Evolutionary conservation across 202 grass and related monocot species (phyloP).

Genomic region (Panicum virgatum): DNA sequence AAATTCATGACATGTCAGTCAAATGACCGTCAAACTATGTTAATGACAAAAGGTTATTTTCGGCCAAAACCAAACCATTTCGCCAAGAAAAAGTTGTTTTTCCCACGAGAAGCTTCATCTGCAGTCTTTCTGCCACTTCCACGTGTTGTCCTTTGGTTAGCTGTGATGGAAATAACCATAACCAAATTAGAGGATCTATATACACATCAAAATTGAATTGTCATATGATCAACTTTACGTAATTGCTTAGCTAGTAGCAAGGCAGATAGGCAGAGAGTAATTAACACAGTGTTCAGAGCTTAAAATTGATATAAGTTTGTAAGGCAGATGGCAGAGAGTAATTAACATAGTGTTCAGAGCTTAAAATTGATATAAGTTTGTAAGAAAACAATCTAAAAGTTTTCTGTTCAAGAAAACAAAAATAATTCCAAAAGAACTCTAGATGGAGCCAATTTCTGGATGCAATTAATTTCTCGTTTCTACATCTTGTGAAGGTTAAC

Average conservation of each 20-base stretch:
- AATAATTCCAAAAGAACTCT: neutral
- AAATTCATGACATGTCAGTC: neutral
- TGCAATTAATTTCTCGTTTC: neutral
- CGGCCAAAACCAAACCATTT: slow-evolving; percentile 74
- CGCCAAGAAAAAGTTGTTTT: slow-evolving; percentile 59
- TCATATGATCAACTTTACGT: neutral
- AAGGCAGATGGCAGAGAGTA: too few species aligned
- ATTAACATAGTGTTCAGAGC: too few species aligned
- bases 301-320: too few species aligned
- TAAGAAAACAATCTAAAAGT: neutral
- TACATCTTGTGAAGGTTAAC: neutral
- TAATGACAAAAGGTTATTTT: slow-evolving; percentile 35
- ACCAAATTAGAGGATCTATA: slow-evolving; percentile 30
- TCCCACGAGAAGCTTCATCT: slow-evolving; percentile 50
- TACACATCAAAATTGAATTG: neutral
- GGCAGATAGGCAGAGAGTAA: neutral
- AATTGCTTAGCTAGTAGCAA: neutral
- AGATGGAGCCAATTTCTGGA: slow-evolving; percentile 7
- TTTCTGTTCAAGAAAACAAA: neutral
- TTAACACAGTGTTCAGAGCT: neutral
- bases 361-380: neutral
- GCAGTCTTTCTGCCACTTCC: slow-evolving; percentile 38
- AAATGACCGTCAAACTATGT: slow-evolving; percentile 3
- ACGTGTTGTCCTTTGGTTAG: slow-evolving; percentile 34
- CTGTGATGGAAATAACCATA: slow-evolving; percentile 31